Conservation (phyloP, 148 eudicot genomes). For the Nepenthes gracilis region DNA sequence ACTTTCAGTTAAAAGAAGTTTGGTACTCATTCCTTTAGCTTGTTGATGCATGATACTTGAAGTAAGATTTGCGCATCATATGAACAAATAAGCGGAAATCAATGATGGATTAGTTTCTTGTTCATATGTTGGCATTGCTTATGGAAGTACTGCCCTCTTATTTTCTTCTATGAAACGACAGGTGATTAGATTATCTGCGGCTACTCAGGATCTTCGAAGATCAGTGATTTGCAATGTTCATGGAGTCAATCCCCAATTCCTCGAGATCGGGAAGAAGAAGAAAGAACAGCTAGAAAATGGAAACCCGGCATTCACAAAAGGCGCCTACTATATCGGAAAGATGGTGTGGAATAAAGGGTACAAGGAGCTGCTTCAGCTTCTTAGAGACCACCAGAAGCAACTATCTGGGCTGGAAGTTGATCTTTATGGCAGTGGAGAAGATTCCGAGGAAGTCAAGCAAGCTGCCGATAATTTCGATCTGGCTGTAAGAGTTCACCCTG, state of each 20-base stretch:
- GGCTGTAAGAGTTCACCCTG: conserved; percentile 60
- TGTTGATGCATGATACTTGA: no score
- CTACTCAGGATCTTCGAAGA: conserved; percentile 90
- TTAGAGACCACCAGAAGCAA: conserved; percentile 58
- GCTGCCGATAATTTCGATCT: conserved; percentile 57
- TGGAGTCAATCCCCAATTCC: conserved; percentile 95
- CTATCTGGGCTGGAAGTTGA: conserved; percentile 68
- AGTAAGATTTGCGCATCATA: no score
- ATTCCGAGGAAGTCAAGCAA: conserved; percentile 60
- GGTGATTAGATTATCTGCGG: conserved; percentile 94
- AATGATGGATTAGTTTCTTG: not conserved
- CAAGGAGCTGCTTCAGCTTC: conserved; percentile 75
- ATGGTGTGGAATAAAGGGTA: conserved; percentile 98
- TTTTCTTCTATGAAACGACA: not conserved
- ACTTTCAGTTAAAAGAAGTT: no score
- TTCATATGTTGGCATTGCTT: conserved; percentile 1
- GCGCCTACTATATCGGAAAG: conserved; percentile 90
- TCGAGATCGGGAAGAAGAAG: conserved; percentile 73
- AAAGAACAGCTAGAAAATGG: conserved; percentile 48
- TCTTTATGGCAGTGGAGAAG: conserved; percentile 85
- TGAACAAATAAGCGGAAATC: not conserved
- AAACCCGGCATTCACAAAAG: conserved; percentile 44
- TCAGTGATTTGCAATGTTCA: conserved; percentile 93
- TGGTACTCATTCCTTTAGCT: no score
- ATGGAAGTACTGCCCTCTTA: not conserved